These are phyloP conservation scores for Fusarium cicatricum DNA, from an alignment of 2,329 filamentous ascomycete species.

Conservation along the genomic window DNA sequence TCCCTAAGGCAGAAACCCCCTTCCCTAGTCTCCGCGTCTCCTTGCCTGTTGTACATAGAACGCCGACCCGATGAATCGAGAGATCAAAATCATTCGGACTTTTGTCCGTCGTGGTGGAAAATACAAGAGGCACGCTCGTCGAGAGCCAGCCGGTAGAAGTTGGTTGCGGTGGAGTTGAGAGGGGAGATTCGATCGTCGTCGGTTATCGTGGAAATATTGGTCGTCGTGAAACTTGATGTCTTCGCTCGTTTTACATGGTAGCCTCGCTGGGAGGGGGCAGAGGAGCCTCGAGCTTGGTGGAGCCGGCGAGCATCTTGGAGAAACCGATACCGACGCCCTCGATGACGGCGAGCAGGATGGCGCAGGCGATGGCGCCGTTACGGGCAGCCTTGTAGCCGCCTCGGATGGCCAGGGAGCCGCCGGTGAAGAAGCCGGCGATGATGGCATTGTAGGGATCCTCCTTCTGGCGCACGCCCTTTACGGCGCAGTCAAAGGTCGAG, in stretches of 20 bases:
- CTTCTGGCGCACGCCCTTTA: constrained; percentile 94
- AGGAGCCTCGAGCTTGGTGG: constrained; percentile 78
- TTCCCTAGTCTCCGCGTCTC: constrained; percentile 25
- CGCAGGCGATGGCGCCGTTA: constrained; percentile 96
- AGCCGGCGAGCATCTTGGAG: constrained; percentile 91
- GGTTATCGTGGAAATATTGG: background rate
- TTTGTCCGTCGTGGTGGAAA: constrained; percentile 33
- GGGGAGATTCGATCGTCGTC: constrained; percentile 23
- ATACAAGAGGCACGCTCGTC: constrained; percentile 28
- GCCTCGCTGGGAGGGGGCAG: constrained; percentile 45
- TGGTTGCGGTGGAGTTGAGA: constrained; percentile 40
- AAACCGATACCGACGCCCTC: constrained; percentile 97
- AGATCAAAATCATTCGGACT: constrained; percentile 34
- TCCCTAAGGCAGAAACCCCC: constrained; percentile 38
- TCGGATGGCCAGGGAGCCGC: constrained; percentile 88
- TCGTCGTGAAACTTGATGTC: constrained; percentile 21
- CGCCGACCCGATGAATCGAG: constrained; percentile 44
- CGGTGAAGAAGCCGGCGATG: constrained; percentile 96
- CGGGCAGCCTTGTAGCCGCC: constrained; percentile 91
- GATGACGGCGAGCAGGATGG: constrained; percentile 92
- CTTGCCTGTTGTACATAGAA: constrained; percentile 46
- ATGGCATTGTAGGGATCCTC: constrained; percentile 99
- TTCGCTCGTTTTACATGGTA: constrained; percentile 37
- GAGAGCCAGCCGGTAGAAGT: constrained; percentile 14
- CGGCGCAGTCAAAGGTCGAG: constrained; percentile 94